phyloP scores from a whole-genome alignment of 1,139 yeast species.

The Suhomyces bribrorum region DNA sequence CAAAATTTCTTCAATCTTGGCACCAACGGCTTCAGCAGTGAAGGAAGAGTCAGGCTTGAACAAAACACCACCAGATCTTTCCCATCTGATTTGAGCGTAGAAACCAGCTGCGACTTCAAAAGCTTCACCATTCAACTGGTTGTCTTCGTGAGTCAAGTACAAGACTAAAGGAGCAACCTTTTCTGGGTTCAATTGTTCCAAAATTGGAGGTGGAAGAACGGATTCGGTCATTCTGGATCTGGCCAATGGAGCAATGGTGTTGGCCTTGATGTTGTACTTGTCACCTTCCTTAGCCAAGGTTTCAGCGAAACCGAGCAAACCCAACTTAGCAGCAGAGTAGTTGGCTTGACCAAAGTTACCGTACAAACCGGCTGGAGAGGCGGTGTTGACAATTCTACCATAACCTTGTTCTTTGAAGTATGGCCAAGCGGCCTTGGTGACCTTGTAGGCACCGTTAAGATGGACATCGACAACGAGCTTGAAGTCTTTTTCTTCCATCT shows the following conservation, averaged over 20 bases:
- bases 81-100: conserved; percentile 92
- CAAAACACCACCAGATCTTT: conserved; percentile 82
- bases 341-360: conserved; percentile 98
- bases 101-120: conserved; percentile 96
- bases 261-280: conserved; percentile 78
- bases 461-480: conserved; percentile 82
- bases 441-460: conserved; percentile 82
- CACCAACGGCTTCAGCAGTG: conserved; percentile 83
- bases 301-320: conserved; percentile 87
- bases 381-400: conserved; percentile 88
- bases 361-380: conserved; percentile 95
- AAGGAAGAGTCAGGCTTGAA: conserved; percentile 77
- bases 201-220: conserved; percentile 79
- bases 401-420: conserved; percentile 78
- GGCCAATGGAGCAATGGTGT: conserved; percentile 92
- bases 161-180: conserved; percentile 89
- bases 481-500: conserved; percentile 82
- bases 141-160: conserved; percentile 69
- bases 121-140: conserved; percentile 65
- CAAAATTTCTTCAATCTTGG: conserved; percentile 62
- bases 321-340: conserved; percentile 92
- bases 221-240: conserved; percentile 95
- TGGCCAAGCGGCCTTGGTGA: conserved; percentile 93
- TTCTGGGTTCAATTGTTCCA: conserved; percentile 81
- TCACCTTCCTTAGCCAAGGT: conserved; percentile 94